Evolutionary conservation across 2,329 filamentous ascomycete species (phyloP).

Genomic region (Aspergillus caelatus): DNA sequence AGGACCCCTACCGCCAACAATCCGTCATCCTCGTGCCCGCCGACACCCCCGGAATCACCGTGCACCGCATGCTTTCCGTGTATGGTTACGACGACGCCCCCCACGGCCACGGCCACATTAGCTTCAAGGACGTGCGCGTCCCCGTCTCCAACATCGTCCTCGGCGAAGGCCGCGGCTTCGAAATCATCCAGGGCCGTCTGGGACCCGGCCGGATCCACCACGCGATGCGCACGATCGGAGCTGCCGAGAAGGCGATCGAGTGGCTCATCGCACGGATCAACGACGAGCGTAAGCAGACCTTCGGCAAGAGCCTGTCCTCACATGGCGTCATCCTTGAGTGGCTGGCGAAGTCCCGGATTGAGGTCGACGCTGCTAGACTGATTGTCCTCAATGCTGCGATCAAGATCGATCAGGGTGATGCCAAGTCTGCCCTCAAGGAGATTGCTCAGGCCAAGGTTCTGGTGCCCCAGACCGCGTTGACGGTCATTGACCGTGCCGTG

Average conservation of each 20-base stretch:
- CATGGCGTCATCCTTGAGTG: constrained; percentile 96
- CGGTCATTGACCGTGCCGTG: constrained; percentile 90
- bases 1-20: constrained; percentile 83
- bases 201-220: constrained; percentile 97
- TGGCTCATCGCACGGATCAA: constrained; percentile 95
- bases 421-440: constrained; percentile 87
- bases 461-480: constrained; percentile 77
- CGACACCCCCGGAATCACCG: constrained; percentile 79
- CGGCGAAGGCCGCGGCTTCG: constrained; percentile 90
- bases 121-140: constrained; percentile 86
- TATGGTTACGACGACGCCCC: constrained; percentile 98
- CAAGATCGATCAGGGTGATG: constrained; percentile 86
- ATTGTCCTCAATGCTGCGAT: constrained; percentile 92
- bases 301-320: constrained; percentile 81
- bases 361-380: constrained; percentile 89
- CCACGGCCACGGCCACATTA: constrained; percentile 92
- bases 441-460: constrained; percentile 96
- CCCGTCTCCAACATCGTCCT: constrained; percentile 83
- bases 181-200: constrained; percentile 96
- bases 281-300: constrained; percentile 86
- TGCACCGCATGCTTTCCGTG: constrained; percentile 89
- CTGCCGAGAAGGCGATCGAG: constrained; percentile 86
- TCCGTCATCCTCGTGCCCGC: constrained; percentile 89
- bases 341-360: constrained; percentile 87
- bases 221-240: constrained; percentile 92